phyloP scores from a whole-genome alignment of 2,329 filamentous ascomycete genomes.

The Diaporthe capsici region DNA sequence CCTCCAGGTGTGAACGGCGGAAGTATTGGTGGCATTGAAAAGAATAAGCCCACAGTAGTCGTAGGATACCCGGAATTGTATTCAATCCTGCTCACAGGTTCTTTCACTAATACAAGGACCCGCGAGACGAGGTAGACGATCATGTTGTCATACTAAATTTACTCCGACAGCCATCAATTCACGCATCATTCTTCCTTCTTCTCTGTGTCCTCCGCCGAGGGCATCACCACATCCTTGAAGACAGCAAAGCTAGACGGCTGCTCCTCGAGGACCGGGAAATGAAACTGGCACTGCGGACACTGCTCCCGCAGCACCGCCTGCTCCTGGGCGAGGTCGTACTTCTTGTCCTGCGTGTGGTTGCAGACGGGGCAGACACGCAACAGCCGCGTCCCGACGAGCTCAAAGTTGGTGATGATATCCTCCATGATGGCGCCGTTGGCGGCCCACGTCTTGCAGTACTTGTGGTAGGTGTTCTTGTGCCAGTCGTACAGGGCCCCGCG shows the following conservation, averaged over 20 bases:
- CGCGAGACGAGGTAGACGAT: not conserved
- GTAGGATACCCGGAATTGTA: not conserved
- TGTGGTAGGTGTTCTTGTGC: conserved; percentile 39
- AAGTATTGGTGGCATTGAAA: not conserved
- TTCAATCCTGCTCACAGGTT: not conserved
- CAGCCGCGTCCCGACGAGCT: conserved; percentile 29
- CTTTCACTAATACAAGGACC: not conserved
- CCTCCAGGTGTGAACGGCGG: not conserved
- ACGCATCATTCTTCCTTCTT: not conserved
- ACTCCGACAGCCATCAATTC: not conserved
- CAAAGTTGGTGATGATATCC: conserved; percentile 33
- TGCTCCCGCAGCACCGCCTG: conserved; percentile 34
- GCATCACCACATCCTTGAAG: not conserved
- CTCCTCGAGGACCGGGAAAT: conserved; percentile 24
- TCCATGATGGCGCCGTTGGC: conserved; percentile 36
- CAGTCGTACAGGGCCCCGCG: conserved; percentile 34
- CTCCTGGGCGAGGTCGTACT: conserved; percentile 31
- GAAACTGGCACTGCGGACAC: conserved; percentile 29
- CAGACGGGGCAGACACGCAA: conserved; percentile 30
- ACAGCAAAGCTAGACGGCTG: conserved; percentile 3
- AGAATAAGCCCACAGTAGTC: not conserved
- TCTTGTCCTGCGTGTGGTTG: conserved; percentile 33
- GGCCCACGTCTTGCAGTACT: conserved; percentile 34
- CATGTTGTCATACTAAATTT: not conserved
- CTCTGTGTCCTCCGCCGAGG: not conserved